A percentile compares a stretch with the other conserved stretches of the same genome.
phyloP scores from a whole-genome alignment of 2,329 filamentous ascomycete genomes.

The Colletotrichum viniferum region DNA sequence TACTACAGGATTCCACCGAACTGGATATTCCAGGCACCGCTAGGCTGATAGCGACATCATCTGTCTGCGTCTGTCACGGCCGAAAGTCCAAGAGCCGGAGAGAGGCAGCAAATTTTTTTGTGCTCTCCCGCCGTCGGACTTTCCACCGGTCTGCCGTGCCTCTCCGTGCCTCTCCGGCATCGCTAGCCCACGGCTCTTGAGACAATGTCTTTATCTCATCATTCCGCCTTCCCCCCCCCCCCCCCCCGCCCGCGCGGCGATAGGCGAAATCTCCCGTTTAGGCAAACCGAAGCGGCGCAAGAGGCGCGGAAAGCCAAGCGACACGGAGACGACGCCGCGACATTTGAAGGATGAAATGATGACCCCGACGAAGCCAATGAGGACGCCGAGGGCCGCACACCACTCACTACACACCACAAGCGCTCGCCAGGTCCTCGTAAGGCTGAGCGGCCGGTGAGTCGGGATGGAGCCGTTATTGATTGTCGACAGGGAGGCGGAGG shows the following conservation, averaged over 20 bases:
- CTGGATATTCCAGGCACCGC: background rate
- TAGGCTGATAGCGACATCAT: background rate
- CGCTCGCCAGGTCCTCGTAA: background rate
- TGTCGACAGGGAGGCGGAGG: background rate
- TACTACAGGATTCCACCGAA: background rate
- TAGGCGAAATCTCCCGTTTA: background rate
- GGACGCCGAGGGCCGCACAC: background rate
- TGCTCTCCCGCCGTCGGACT: background rate
- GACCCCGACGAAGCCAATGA: background rate
- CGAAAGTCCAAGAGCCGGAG: background rate
- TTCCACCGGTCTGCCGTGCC: background rate
- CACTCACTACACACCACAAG: background rate
- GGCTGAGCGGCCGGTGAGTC: background rate
- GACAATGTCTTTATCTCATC: background rate
- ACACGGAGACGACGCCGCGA: background rate
- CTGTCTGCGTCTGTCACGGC: background rate
- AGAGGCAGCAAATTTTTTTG: background rate
- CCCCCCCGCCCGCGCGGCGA: no score
- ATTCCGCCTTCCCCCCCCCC: no score
- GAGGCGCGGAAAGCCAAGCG: background rate
- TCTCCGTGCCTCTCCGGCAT: background rate
- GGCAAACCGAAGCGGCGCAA: background rate
- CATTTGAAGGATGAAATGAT: background rate
- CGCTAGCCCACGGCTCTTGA: background rate
- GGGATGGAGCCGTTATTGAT: background rate